Conservation (phyloP, 805 yeast species). For the Wickerhamiella australiensis region DNA sequence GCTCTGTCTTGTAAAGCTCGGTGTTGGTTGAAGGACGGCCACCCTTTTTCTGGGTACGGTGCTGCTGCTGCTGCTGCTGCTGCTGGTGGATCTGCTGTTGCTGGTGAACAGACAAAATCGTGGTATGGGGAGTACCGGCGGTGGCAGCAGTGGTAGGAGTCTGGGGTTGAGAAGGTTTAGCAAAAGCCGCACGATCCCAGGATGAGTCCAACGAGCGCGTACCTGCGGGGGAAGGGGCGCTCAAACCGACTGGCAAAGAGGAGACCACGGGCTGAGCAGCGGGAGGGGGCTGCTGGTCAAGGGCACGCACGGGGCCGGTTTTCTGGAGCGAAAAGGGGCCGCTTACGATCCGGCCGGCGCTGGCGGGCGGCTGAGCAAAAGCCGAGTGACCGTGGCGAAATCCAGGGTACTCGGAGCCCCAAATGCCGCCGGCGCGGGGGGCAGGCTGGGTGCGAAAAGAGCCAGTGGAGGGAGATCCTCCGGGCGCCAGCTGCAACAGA, state of each 20-base stretch:
- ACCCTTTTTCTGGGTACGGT: slow-evolving; percentile 22
- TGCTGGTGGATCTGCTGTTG: slow-evolving; percentile 12
- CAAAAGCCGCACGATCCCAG: slow-evolving; percentile 8
- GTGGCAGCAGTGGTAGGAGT: slow-evolving; percentile 14
- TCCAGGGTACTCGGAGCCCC: slow-evolving; percentile 10
- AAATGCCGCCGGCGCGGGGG: slow-evolving; percentile 10
- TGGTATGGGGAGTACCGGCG: slow-evolving; percentile 11
- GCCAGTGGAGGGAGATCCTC: slow-evolving; percentile 4
- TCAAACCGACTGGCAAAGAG: slow-evolving; percentile 1
- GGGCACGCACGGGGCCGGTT: slow-evolving; percentile 10
- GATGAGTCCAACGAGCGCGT: slow-evolving; percentile 3
- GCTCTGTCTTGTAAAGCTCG: slow-evolving; percentile 76
- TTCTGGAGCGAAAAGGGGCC: slow-evolving; percentile 4
- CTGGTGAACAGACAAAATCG: slow-evolving; percentile 5
- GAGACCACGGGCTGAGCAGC: background rate
- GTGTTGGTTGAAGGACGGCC: slow-evolving; percentile 36
- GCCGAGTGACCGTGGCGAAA: slow-evolving; percentile 10
- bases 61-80: slow-evolving; percentile 14
- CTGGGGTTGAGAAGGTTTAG: slow-evolving; percentile 15
- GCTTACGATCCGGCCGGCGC: background rate
- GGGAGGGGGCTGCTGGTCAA: background rate
- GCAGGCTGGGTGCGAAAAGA: slow-evolving; percentile 6
- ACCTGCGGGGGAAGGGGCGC: background rate
- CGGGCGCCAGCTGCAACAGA: slow-evolving; percentile 21
- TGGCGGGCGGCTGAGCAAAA: background rate